Evolutionary conservation across 352 stramenopile species (phyloP), one percentile per base, ranked within the genome.

Genomic region (Pythium folliculosum): DNA sequence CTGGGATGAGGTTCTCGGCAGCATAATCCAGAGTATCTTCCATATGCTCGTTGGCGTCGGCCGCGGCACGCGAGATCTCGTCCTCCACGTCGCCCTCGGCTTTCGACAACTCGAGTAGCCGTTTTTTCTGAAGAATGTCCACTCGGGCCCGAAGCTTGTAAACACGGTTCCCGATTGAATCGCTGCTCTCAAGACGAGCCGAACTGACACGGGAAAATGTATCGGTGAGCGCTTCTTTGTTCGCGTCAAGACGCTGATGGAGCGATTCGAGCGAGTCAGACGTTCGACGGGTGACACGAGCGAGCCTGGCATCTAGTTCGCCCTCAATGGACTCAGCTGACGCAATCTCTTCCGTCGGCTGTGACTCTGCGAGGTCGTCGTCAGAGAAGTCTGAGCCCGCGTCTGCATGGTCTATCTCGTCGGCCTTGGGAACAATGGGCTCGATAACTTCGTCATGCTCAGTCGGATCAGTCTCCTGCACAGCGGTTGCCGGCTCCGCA

Each of bases 21-120:
- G 73, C 70, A 22, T 81, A 82, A 12, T 72, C 62, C 43, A 77
- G 58, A 17, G 68, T 67, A 17, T 76, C 63, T 32, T 78, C 73
- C 27, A 77, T 45, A 19, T 72, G 55, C 13, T 62, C 63, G 17
- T 72, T 60, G 22, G 67, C 71, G 12, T 75, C 66, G 4, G 52
- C 30, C 30, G 66, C 62, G 2, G 65, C 52, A 40, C 65, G 38
- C 2, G 52, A 16, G 23, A 77, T 68, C 13, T 37, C 16, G 12
- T 49, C 55, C 27, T 80, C 64, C 7, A 61, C 47, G 1, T 59
- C 45, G 13, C 50, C 51, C 22, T 79, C 65, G 5, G 38, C 49
- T 22, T 77, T 53, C 3, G 62, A 50, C 19, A 81, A 32, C 17
- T 73, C 47, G 5, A 79, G 32, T 21, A 70, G n/a, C 0, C 65